Evolutionary conservation across 78 protist genomes (phyloP).

Genomic region (Cavenderia fasciculata): DNA sequence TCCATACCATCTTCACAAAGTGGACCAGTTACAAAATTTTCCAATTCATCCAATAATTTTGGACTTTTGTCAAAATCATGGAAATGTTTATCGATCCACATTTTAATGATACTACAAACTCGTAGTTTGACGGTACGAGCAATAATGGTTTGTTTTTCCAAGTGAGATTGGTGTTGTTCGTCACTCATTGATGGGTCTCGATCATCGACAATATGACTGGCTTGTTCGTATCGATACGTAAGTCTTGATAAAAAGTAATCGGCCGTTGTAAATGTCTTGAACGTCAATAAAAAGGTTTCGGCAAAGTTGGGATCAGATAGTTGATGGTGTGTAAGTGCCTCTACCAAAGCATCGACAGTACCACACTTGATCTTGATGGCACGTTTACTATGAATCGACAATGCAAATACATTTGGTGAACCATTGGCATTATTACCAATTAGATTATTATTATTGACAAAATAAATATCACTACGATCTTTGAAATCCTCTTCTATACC

Average conservation of each 20-base stretch:
- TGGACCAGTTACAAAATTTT: conserved; percentile 42
- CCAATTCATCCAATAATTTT: conserved; percentile 8
- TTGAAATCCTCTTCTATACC: conserved; percentile 36
- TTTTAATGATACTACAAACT: conserved; percentile 41
- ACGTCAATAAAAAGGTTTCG: conserved; percentile 70
- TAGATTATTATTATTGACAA: background rate
- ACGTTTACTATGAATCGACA: too few species aligned
- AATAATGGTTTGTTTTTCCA: conserved; percentile 1
- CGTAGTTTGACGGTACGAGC: conserved; percentile 31
- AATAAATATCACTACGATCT: conserved; percentile 29
- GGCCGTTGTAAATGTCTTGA: conserved; percentile 69
- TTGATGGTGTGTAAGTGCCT: conserved; percentile 67
- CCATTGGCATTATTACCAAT: too few species aligned
- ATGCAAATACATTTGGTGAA: too few species aligned
- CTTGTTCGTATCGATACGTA: conserved; percentile 38
- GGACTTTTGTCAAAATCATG: conserved; percentile 60
- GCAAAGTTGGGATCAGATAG: conserved; percentile 54
- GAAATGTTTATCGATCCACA: conserved; percentile 69
- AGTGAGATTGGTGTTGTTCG: background rate
- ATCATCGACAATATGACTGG: too few species aligned
- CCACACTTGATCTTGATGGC: conserved; percentile 44
- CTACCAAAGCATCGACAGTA: conserved; percentile 57
- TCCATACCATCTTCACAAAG: conserved; percentile 75
- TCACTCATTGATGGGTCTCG: conserved; percentile 7
- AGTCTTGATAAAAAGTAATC: conserved; percentile 24